phyloP scores from a whole-genome alignment of 2,329 filamentous ascomycete genomes.

The Colletotrichum brevisporum region DNA sequence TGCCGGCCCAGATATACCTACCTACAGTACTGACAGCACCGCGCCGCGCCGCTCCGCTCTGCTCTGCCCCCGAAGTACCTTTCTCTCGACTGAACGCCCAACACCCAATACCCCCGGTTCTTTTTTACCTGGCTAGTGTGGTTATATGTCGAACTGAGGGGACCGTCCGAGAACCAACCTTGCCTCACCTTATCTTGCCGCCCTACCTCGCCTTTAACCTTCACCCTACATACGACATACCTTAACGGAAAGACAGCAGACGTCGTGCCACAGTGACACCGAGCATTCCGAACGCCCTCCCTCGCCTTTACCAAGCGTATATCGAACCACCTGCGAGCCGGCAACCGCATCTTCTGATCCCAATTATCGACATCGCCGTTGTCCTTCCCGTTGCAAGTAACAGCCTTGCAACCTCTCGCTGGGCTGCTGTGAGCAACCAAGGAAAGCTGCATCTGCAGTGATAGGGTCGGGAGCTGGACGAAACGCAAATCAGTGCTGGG shows the following conservation, averaged over 20 bases:
- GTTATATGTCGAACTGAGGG: conserved; percentile 22
- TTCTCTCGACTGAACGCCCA: neutral
- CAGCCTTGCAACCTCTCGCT: conserved; percentile 1
- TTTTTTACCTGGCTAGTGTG: conserved; percentile 7
- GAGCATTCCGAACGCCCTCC: conserved; percentile 38
- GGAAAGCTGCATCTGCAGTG: conserved; percentile 29
- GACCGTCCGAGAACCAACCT: conserved; percentile 18
- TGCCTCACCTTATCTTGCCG: conserved; percentile 23
- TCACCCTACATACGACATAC: conserved; percentile 15
- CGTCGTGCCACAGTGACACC: conserved; percentile 40
- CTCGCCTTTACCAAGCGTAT: conserved; percentile 25
- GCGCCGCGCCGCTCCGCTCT: neutral
- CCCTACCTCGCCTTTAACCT: conserved; percentile 1
- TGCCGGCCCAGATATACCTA: conserved; percentile 17
- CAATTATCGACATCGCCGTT: conserved; percentile 5
- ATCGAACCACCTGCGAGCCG: conserved; percentile 12
- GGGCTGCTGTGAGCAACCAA: conserved; percentile 4
- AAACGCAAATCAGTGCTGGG: conserved; percentile 10
- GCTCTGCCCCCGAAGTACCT: neutral
- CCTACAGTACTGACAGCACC: conserved; percentile 8
- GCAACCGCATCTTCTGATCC: conserved; percentile 25
- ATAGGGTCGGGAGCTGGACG: neutral
- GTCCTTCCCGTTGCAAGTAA: conserved; percentile 25
- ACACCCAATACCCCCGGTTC: conserved; percentile 11
- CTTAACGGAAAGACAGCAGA: conserved; percentile 12